These are phyloP conservation scores for Oropetium thomaeum DNA, from an alignment of 176 grass and related monocot genomes.

Conservation along the genomic window DNA sequence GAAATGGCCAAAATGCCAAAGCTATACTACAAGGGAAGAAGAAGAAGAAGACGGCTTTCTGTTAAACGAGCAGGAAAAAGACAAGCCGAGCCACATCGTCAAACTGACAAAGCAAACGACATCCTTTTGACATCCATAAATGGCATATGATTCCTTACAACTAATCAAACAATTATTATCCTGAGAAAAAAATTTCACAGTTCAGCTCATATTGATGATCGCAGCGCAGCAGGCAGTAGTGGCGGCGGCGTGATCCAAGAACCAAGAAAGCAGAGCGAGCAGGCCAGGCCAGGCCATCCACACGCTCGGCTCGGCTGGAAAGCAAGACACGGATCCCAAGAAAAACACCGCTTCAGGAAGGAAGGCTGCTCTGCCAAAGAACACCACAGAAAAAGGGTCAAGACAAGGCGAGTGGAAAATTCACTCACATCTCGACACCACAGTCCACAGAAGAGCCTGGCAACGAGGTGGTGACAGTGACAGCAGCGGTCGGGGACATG, in stretches of 20 bases:
- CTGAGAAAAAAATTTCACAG: neutral
- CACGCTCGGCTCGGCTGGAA: neutral
- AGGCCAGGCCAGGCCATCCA: neutral
- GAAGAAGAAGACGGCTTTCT: neutral
- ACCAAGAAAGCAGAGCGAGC: neutral
- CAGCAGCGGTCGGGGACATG: neutral
- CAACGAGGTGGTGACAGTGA: neutral
- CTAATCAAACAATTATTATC: neutral
- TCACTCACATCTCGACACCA: neutral
- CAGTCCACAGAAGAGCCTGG: neutral
- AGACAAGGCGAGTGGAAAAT: neutral
- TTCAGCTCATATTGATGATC: neutral
- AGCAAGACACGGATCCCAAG: neutral
- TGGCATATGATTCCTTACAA: conserved; percentile 17
- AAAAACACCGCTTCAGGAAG: neutral
- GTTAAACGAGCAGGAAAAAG: neutral
- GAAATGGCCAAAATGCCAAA: neutral
- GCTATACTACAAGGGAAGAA: no score
- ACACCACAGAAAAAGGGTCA: neutral
- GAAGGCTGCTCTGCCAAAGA: neutral
- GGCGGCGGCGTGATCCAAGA: neutral
- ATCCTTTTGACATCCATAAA: neutral
- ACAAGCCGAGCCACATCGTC: neutral
- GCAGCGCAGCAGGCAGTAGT: neutral
- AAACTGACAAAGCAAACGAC: neutral